phyloP scores from a whole-genome alignment of 768 basidiomycete genomes.

The Pulveroboletus sp. region DNA sequence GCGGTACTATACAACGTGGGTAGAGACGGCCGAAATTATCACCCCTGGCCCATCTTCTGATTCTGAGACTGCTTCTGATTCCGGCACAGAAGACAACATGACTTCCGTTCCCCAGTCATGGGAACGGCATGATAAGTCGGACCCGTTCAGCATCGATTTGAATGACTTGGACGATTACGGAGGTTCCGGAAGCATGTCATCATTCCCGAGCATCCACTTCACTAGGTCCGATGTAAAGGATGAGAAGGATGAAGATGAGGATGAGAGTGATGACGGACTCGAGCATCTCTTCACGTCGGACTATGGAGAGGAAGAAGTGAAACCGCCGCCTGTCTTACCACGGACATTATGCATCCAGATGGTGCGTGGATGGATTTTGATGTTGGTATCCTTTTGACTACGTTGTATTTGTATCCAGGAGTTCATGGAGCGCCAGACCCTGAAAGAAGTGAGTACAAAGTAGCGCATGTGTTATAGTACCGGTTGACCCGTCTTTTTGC shows the following conservation, averaged over 20 bases:
- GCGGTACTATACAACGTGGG: constrained; percentile 88
- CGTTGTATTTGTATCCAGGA: constrained; percentile 45
- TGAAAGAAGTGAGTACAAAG: constrained; percentile 61
- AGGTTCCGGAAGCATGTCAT: constrained; percentile 50
- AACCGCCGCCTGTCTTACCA: constrained; percentile 29
- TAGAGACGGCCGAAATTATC: constrained; percentile 62
- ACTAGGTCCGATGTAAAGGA: constrained; percentile 43
- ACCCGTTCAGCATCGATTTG: constrained; percentile 65
- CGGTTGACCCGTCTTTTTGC: neutral
- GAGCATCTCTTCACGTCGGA: constrained; percentile 35
- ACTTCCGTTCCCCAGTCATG: constrained; percentile 53
- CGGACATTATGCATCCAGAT: constrained; percentile 92
- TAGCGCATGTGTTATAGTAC: neutral
- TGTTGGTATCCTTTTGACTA: neutral
- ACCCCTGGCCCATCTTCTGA: constrained; percentile 50
- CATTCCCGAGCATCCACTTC: constrained; percentile 87
- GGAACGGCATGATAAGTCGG: constrained; percentile 43
- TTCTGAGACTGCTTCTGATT: constrained; percentile 37
- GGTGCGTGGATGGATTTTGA: constrained; percentile 41
- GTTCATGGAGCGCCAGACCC: constrained; percentile 87
- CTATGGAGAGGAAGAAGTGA: constrained; percentile 34
- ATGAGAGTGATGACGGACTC: constrained; percentile 41
- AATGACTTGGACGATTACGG: constrained; percentile 60
- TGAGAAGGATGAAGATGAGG: constrained; percentile 42
- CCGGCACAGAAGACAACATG: constrained; percentile 44